These are phyloP conservation scores for Recurvomyces mirabilis DNA, from an alignment of 495 filamentous ascomycete genomes.

Conservation along the genomic window DNA sequence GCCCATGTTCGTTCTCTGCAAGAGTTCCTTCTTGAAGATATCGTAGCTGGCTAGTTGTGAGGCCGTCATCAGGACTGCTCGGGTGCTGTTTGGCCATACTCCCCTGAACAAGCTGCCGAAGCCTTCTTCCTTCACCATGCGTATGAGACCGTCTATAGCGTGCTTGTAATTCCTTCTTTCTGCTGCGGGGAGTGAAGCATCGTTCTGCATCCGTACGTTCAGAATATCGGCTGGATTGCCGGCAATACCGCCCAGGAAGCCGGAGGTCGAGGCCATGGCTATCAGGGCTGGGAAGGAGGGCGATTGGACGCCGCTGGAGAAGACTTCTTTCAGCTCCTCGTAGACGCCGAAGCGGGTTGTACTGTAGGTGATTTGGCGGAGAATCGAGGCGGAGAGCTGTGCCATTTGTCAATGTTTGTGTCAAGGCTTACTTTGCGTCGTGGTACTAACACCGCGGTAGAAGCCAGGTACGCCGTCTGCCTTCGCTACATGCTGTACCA, in stretches of 20 bases:
- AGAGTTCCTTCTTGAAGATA: constrained; percentile 69
- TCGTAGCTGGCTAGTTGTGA: constrained; percentile 87
- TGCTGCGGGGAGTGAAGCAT: constrained; percentile 61
- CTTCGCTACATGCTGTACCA: constrained; percentile 63
- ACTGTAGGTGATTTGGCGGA: constrained; percentile 82
- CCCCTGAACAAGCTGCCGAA: constrained; percentile 65
- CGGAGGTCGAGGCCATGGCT: constrained; percentile 68
- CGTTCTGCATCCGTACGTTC: constrained; percentile 98
- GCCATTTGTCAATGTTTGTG: not conserved
- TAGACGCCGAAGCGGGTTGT: constrained; percentile 92
- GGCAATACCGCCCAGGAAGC: constrained; percentile 77
- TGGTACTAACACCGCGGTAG: constrained; percentile 65
- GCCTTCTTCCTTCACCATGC: constrained; percentile 77
- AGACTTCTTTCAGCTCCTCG: constrained; percentile 71
- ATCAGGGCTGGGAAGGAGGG: constrained; percentile 63
- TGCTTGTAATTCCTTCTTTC: constrained; percentile 80
- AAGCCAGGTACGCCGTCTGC: constrained; percentile 59
- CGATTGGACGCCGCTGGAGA: constrained; percentile 39
- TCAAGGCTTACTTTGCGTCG: too few species aligned
- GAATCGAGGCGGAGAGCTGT: constrained; percentile 77
- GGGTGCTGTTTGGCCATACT: constrained; percentile 79
- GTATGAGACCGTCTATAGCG: constrained; percentile 72
- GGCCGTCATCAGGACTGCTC: constrained; percentile 89
- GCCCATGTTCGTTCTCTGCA: constrained; percentile 53
- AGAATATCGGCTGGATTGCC: constrained; percentile 93